Evolutionary conservation across 495 filamentous ascomycete species (phyloP).

Genomic region (Venustampulla echinocandica): DNA sequence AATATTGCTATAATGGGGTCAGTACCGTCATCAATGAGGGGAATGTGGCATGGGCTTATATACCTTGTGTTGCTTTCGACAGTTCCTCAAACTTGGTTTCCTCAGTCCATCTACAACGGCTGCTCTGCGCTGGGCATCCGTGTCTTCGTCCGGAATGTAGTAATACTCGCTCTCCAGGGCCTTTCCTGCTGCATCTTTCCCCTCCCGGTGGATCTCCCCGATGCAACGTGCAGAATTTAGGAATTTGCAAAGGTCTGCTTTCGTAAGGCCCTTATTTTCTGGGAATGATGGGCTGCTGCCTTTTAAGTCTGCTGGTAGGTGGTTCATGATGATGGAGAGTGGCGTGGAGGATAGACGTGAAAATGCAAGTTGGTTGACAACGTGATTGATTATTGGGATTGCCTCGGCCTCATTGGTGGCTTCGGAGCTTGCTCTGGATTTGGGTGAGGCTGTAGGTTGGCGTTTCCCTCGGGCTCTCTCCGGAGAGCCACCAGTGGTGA

Average conservation of each 20-base stretch:
- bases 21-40: too few relatives aligned
- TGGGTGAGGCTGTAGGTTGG: constrained; percentile 11
- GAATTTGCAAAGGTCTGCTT: constrained; percentile 55
- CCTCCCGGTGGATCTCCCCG: constrained; percentile 79
- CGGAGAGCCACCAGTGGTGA: constrained; percentile 31
- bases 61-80: constrained; percentile 95
- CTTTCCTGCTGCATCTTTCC: constrained; percentile 95
- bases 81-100: constrained; percentile 79
- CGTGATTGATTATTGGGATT: constrained; percentile 59
- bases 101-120: constrained; percentile 79
- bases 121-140: constrained; percentile 65
- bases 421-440: constrained; percentile 10
- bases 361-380: constrained; percentile 91
- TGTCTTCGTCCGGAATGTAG: constrained; percentile 87
- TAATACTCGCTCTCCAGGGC: constrained; percentile 92
- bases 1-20: constrained; percentile 65
- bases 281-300: constrained; percentile 24
- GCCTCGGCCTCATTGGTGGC: constrained; percentile 26
- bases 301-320: constrained; percentile 63
- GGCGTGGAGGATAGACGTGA: constrained; percentile 91
- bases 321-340: constrained; percentile 74
- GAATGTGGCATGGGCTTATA: too few relatives aligned
- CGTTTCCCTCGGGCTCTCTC: constrained; percentile 1
- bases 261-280: constrained; percentile 45
- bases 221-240: constrained; percentile 68